These are phyloP conservation scores for Tricholoma sp. DNA, from an alignment of 768 basidiomycete species.

Conservation along the genomic window DNA sequence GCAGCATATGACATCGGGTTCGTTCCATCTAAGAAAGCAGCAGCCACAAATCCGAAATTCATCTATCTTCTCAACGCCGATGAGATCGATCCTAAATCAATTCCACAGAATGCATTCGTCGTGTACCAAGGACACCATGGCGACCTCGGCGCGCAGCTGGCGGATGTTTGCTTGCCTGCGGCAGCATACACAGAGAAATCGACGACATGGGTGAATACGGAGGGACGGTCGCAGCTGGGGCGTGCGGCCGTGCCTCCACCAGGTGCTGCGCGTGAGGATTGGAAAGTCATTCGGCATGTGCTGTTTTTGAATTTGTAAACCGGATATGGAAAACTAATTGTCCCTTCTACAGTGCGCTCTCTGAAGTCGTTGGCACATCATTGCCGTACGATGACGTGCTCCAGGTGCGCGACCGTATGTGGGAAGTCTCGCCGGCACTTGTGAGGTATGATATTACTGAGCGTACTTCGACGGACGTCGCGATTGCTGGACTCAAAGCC, in stretches of 20 bases:
- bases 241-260: slow-evolving; percentile 90
- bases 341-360: slow-evolving; percentile 60
- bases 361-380: slow-evolving; percentile 76
- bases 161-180: slow-evolving; percentile 93
- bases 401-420: slow-evolving; percentile 84
- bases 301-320: background rate
- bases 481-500: slow-evolving; percentile 61
- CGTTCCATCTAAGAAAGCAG: slow-evolving; percentile 75
- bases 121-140: slow-evolving; percentile 99
- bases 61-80: slow-evolving; percentile 96
- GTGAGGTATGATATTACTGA: slow-evolving; percentile 84
- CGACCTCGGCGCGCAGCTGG: slow-evolving; percentile 91
- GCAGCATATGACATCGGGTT: slow-evolving; percentile 96
- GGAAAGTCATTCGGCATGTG: slow-evolving; percentile 88
- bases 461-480: slow-evolving; percentile 66
- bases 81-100: slow-evolving; percentile 81
- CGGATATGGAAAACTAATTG: background rate
- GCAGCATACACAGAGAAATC: slow-evolving; percentile 91
- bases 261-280: slow-evolving; percentile 94
- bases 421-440: slow-evolving; percentile 91
- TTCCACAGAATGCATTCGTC: slow-evolving; percentile 90
- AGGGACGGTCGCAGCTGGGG: slow-evolving; percentile 88
- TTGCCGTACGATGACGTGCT: slow-evolving; percentile 89
- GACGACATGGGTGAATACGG: slow-evolving; percentile 94
- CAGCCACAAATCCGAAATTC: slow-evolving; percentile 82